phyloP scores from a whole-genome alignment of 2,329 filamentous ascomycete genomes.

The Aureobasidium uvarum region DNA sequence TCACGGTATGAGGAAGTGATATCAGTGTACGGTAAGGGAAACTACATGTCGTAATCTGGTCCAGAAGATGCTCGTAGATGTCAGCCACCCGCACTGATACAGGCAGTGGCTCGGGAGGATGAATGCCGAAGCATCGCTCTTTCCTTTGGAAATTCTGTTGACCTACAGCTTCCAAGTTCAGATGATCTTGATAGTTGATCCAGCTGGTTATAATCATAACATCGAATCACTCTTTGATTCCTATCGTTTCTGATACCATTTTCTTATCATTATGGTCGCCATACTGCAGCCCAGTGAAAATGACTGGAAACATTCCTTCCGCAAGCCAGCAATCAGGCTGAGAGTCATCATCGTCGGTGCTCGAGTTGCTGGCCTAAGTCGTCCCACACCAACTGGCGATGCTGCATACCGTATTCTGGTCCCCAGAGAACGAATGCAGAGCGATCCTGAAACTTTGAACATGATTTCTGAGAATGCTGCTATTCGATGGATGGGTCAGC shows the following conservation, averaged over 20 bases:
- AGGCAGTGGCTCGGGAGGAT: too few species aligned
- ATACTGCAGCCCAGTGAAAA: conserved; percentile 27
- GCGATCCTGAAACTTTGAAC: neutral
- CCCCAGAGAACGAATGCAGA: neutral
- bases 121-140: too few species aligned
- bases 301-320: neutral
- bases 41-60: too few species aligned
- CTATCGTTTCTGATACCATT: neutral
- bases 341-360: conserved; percentile 55
- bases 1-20: too few species aligned
- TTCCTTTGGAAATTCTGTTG: too few species aligned
- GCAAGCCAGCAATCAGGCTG: conserved; percentile 25
- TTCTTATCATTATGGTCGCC: neutral
- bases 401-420: neutral
- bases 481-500: neutral
- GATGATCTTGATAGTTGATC: too few species aligned
- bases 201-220: neutral
- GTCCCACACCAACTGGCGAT: neutral
- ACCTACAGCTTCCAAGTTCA: too few species aligned
- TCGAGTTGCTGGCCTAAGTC: conserved; percentile 53
- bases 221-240: neutral
- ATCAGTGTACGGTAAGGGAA: too few species aligned
- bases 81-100: neutral
- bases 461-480: neutral
- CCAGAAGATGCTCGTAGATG: too few species aligned